Conservation (phyloP, 495 filamentous ascomycete species). For the Penicillium egyptiacum region DNA sequence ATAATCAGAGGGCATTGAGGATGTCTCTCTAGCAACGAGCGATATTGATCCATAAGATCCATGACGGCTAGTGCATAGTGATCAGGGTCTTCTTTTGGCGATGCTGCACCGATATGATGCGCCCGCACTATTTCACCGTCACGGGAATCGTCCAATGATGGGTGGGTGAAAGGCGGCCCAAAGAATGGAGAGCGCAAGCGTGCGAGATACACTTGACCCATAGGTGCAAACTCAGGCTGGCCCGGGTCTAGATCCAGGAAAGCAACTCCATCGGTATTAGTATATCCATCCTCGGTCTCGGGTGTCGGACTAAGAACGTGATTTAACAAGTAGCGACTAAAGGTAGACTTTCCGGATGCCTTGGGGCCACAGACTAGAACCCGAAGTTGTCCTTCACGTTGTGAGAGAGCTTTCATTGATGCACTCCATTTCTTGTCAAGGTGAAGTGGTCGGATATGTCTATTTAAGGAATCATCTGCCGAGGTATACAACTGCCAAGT, state of each 20-base stretch:
- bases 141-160: slow-evolving; percentile 39
- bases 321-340: slow-evolving; percentile 74
- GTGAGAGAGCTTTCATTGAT: slow-evolving; percentile 43
- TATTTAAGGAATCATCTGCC: slow-evolving; percentile 48
- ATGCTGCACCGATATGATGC: slow-evolving; percentile 71
- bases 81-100: slow-evolving; percentile 66
- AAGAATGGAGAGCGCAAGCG: slow-evolving; percentile 63
- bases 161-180: slow-evolving; percentile 74
- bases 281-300: slow-evolving; percentile 34
- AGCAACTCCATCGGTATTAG: slow-evolving; percentile 49
- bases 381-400: slow-evolving; percentile 36
- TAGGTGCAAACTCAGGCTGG: slow-evolving; percentile 77
- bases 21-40: slow-evolving; percentile 39
- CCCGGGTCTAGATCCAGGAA: slow-evolving; percentile 82
- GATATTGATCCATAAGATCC: slow-evolving; percentile 68
- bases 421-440: slow-evolving; percentile 64
- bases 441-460: slow-evolving; percentile 59
- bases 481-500: slow-evolving; percentile 44
- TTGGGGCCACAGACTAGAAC: slow-evolving; percentile 76
- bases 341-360: slow-evolving; percentile 83
- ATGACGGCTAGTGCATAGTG: slow-evolving; percentile 67
- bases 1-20: slow-evolving; percentile 65
- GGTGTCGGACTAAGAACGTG: slow-evolving; percentile 59
- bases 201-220: slow-evolving; percentile 74
- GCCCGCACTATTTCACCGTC: slow-evolving; percentile 54